Conservation (phyloP, 2,329 filamentous ascomycete species). For the Aureobasidium sp. region DNA sequence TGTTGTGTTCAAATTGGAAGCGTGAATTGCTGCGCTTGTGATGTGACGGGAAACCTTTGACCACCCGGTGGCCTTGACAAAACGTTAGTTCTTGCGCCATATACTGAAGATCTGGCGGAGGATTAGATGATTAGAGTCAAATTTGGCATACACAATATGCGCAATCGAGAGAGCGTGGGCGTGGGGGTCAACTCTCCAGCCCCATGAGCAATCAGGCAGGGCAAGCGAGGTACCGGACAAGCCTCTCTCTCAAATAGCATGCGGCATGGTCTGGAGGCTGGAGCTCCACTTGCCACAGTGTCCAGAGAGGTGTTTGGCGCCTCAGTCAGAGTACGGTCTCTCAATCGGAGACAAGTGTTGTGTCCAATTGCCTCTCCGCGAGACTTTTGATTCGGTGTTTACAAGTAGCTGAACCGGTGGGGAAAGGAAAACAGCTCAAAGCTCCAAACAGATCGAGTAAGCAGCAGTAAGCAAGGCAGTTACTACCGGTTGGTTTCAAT, state of each 20-base stretch:
- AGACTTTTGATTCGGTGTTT: constrained; percentile 16
- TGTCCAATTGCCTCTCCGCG: not conserved
- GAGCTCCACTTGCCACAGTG: constrained; percentile 2
- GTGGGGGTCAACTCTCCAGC: constrained; percentile 18
- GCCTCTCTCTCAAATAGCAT: not conserved
- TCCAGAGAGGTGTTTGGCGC: constrained; percentile 7
- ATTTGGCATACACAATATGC: constrained; percentile 8
- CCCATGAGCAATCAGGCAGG: constrained; percentile 14
- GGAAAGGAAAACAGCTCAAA: not conserved
- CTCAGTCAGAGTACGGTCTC: not conserved
- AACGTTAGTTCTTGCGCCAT: constrained; percentile 17
- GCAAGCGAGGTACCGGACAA: constrained; percentile 18
- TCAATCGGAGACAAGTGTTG: not conserved
- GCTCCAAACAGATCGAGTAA: constrained; percentile 12
- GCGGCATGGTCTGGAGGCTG: not conserved
- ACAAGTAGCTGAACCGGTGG: not conserved
- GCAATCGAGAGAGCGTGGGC: constrained; percentile 1
- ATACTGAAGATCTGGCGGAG: not conserved
- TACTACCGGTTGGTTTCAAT: constrained; percentile 16
- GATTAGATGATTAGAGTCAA: constrained; percentile 2
- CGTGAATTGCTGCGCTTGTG: constrained; percentile 12
- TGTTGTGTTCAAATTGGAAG: constrained; percentile 7
- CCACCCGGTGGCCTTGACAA: constrained; percentile 8
- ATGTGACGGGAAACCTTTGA: constrained; percentile 15
- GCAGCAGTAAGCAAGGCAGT: constrained; percentile 18